Evolutionary conservation across 495 filamentous ascomycete species (phyloP), one percentile per base, ranked within the genome.

Genomic region (Chaetomidium leptoderma): DNA sequence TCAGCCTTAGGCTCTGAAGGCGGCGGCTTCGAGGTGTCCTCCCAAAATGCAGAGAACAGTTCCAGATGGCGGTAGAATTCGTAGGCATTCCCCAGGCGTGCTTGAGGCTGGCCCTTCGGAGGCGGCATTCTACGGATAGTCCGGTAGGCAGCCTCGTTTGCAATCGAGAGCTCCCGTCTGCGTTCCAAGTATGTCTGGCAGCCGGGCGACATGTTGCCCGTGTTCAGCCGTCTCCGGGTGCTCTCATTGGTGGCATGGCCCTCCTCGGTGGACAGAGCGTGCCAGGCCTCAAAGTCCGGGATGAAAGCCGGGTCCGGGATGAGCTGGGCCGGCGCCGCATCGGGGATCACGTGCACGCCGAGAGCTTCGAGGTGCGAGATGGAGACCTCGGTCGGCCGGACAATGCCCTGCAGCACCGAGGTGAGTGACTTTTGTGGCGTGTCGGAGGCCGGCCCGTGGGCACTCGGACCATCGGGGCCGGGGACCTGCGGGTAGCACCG

Each of bases 51-150:
- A 17, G 77, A 72, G 62, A 80, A 72, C 32, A 76, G 57, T 50
- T 83, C 80, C 29, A 83, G 70, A 52, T 78, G 74, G 37, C 76
- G 78, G 65, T 74, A 83, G 67, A 83, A 83, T 66, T 82, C 80
- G 53, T 78, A 83, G n/a, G 76, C 74, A 60, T 80, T 81, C 8
- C 80, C 80, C 6, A 83, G 65, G 1, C 80, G 75, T 2, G 72
- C 70, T 23, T 71, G 69, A 40, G 70, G 57, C 50, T 75, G 73
- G 9, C 80, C 80, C 40, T 74, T 70, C 29, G 74, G 74, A 6
- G 76, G 68, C 4, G 75, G 76, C 21, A 81, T 63, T 23, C 80
- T 74, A 11, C 79, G 77, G 40, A 82, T 70, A 2, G 77, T 77
- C 13, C 78, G 72, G 61, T 80, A 83, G 16, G 78, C 80, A 14